Percentiles rank a stretch among this genome's conserved stretches.
Evolutionary conservation across 495 filamentous ascomycete species (phyloP).

Genomic region (Aspergillus ostianus): DNA sequence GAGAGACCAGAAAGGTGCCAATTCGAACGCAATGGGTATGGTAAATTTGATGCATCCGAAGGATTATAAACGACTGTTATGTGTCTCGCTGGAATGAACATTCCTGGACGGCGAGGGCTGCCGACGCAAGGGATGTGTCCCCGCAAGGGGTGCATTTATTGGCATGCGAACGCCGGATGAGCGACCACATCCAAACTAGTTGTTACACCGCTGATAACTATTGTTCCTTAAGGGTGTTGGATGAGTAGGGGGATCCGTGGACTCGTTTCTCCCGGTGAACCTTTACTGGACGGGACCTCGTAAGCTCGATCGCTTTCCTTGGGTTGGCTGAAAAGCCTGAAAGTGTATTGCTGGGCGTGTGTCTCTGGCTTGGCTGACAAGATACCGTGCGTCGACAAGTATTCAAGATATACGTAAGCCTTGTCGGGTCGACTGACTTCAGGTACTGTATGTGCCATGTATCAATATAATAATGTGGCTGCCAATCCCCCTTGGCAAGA

Average conservation of each 20-base stretch:
- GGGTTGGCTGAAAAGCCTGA: background rate
- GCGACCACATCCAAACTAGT: background rate
- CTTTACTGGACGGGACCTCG: background rate
- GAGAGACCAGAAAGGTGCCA: background rate
- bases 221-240: background rate
- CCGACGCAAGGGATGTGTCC: background rate
- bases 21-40: background rate
- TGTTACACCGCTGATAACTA: background rate
- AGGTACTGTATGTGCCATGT: background rate
- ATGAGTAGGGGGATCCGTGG: background rate
- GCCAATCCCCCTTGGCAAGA: background rate
- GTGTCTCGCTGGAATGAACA: background rate
- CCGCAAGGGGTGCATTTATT: background rate
- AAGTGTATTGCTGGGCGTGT: background rate
- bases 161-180: background rate
- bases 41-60: background rate
- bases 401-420: background rate
- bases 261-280: background rate
- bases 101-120: background rate
- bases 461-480: background rate
- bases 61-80: background rate
- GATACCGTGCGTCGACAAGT: background rate
- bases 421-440: background rate
- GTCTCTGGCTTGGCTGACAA: background rate
- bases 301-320: background rate